phyloP scores from a whole-genome alignment of 1,139 yeast species.

The Wickerhamiella infanticola region DNA sequence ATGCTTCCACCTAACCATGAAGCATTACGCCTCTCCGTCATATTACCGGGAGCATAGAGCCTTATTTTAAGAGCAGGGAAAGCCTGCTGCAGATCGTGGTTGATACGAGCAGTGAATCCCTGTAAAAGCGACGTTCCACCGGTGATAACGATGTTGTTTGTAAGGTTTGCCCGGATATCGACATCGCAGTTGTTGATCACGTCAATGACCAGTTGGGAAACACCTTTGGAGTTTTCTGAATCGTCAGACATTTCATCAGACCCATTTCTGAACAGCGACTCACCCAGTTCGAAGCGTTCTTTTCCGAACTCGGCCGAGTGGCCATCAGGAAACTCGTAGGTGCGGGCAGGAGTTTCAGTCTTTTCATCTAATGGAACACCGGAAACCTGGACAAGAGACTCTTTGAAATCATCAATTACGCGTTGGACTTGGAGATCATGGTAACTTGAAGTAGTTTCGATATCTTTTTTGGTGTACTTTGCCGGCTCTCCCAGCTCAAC shows the following conservation, averaged over 20 bases:
- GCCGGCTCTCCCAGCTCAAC: constrained; percentile 24
- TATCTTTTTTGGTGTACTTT: constrained; percentile 11
- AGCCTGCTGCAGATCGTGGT: constrained; percentile 51
- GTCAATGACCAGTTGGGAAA: constrained; percentile 55
- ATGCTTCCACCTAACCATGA: constrained; percentile 96
- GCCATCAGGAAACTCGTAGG: constrained; percentile 74
- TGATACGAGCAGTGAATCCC: constrained; percentile 69
- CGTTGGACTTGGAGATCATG: constrained; percentile 19
- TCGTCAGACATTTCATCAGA: constrained; percentile 26
- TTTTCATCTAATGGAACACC: constrained; percentile 10
- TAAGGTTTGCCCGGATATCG: constrained; percentile 77
- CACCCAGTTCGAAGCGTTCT: constrained; percentile 58
- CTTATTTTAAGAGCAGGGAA: constrained; percentile 90
- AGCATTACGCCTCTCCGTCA: constrained; percentile 68
- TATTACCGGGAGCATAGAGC: constrained; percentile 74
- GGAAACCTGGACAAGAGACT: constrained; percentile 33
- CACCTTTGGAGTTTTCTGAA: constrained; percentile 28
- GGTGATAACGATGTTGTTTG: constrained; percentile 81
- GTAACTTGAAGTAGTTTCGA: constrained; percentile 16
- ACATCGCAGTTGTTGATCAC: constrained; percentile 58
- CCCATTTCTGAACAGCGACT: constrained; percentile 44
- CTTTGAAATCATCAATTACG: constrained; percentile 46
- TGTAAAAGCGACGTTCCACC: constrained; percentile 86
- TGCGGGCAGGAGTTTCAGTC: constrained; percentile 23
- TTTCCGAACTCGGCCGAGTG: constrained; percentile 35